A percentile compares a stretch with the other conserved stretches of the same genome.
phyloP scores from a whole-genome alignment of 768 basidiomycete genomes.

The Naganishia kalamii region DNA sequence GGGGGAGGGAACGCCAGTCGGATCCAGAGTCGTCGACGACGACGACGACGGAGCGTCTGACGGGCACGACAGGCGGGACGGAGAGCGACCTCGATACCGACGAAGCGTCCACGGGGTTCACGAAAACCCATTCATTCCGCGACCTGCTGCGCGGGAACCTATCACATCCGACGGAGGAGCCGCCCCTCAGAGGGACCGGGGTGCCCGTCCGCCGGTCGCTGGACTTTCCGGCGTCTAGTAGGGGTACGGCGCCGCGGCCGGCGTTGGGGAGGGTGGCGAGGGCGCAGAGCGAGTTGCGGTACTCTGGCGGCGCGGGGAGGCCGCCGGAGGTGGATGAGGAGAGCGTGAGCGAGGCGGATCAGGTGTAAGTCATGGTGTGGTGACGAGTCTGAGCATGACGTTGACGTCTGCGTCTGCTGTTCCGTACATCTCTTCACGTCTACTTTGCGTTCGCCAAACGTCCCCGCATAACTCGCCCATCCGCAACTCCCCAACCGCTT shows the following conservation, averaged over 20 bases:
- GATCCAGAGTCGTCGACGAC: neutral
- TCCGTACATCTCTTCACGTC: no score
- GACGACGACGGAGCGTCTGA: neutral
- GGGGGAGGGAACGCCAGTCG: neutral
- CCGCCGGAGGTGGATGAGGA: no score
- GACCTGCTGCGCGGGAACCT: neutral
- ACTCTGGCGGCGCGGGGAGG: neutral
- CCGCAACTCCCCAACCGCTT: neutral
- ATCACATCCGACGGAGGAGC: neutral
- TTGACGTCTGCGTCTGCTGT: no score
- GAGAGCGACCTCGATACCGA: neutral
- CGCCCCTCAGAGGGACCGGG: neutral
- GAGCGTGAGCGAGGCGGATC: no score
- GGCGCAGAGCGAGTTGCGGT: slow-evolving; percentile 3
- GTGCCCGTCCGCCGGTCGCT: neutral
- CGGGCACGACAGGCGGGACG: neutral
- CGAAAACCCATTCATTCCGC: neutral
- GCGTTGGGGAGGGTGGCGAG: neutral
- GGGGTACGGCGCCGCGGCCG: neutral
- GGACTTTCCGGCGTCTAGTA: neutral
- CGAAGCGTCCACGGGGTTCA: neutral
- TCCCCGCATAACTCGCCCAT: no score
- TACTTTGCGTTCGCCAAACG: no score
- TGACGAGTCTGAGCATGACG: no score
- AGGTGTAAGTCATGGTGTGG: no score